Base-by-base conservation (phyloP, 768 basidiomycete species). In the Phaeolepiota aurea region DNA sequence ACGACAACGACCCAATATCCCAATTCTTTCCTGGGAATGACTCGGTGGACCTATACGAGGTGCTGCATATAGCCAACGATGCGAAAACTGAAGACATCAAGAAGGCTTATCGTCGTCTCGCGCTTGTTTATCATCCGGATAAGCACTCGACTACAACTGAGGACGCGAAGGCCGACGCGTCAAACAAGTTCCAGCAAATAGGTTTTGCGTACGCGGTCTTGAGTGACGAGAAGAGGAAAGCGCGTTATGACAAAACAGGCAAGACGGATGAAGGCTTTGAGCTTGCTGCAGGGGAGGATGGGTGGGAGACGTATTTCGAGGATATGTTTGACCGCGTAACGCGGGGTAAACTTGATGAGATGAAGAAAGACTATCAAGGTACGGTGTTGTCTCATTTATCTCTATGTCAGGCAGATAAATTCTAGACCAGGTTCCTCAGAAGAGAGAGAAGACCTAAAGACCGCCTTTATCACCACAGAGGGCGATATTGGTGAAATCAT, bases 331-430 rank as follows among this genome's bases (percentile, higher is more conserved):
- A 93, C 45, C 73, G 79, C 40, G 86, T 94, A 18, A 93, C 91
- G 42, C 75, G 81, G 46, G 81, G 77, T 44, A 85, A 79, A 57
- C 68, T 99, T 40, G 91, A 97, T 48, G 88, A 96, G 57, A 79
- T 94, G 77, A 94, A 89, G 75, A 80, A 79, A 50, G 81, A 79
- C 52, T 99, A 99, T 60, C 92, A 98, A 71, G 90, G 96, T 85
- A 44, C 21, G 54, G 44, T 37, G 23, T 47, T 18, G 19, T 14
- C 31, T 15, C 7, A 7, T 35, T 7, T 7, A 11, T 32, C 11
- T 41, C n/a, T 20, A 11, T 9, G 15, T 4, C 23, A 20, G 4
- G 11, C 5, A 20, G 9, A 9, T 38, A 10, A 18, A 18, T 19
- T 38, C 15, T 20, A 13, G 10, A 9, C 9, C 15, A 97, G 94